Conservation (phyloP, 805 yeast species). For the Sungouiozyma intestinalis region DNA sequence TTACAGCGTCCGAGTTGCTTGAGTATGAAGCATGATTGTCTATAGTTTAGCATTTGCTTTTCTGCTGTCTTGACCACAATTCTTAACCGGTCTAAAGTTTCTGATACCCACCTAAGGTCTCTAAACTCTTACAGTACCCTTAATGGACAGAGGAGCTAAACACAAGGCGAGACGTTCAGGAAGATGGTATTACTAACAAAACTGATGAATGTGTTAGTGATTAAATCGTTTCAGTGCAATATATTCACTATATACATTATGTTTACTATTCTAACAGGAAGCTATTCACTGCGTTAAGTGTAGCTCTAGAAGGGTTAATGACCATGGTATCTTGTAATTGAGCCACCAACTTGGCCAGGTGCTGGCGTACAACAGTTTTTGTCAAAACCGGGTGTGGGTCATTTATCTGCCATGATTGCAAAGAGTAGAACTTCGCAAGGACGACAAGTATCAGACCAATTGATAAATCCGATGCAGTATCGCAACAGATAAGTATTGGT, state of each 20-base stretch:
- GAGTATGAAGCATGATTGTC: neutral
- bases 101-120: too few relatives aligned
- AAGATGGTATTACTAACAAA: too few relatives aligned
- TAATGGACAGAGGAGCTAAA: too few relatives aligned
- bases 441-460: slow-evolving; percentile 47
- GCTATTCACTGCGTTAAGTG: slow-evolving; percentile 60
- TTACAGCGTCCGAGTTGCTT: neutral
- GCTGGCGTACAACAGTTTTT: slow-evolving; percentile 46
- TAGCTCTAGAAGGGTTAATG: slow-evolving; percentile 63
- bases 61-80: too few relatives aligned
- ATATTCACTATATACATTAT: too few relatives aligned
- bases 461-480: slow-evolving; percentile 56
- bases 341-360: slow-evolving; percentile 41
- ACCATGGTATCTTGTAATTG: slow-evolving; percentile 34
- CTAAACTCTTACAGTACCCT: too few relatives aligned
- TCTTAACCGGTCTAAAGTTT: too few relatives aligned
- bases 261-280: slow-evolving; percentile 37
- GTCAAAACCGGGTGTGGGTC: slow-evolving; percentile 19
- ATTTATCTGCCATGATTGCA: slow-evolving; percentile 18
- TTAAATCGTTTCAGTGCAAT: too few relatives aligned
- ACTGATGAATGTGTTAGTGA: neutral
- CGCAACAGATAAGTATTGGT: slow-evolving; percentile 43
- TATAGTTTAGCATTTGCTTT: neutral
- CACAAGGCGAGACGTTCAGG: too few relatives aligned
- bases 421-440: slow-evolving; percentile 37